Evolutionary conservation across 2,329 filamentous ascomycete species (phyloP).

Genomic region (Meredithiella fracta): DNA sequence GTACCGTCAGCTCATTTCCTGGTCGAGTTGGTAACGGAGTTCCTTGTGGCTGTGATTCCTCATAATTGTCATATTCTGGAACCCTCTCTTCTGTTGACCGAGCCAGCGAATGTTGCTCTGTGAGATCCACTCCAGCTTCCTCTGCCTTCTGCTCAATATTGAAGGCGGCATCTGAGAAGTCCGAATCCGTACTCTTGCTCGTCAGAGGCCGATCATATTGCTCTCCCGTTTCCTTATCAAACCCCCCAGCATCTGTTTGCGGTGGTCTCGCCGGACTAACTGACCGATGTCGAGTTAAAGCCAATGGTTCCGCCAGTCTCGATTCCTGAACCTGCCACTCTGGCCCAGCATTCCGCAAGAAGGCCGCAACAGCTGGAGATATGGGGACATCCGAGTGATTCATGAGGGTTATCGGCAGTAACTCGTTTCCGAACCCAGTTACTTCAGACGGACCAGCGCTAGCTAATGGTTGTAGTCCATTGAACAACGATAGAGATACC

Average conservation of each 20-base stretch:
- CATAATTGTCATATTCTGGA: not conserved
- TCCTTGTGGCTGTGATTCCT: not conserved
- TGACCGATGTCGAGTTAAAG: constrained; percentile 3
- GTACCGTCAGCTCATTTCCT: not conserved
- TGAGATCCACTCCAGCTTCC: not conserved
- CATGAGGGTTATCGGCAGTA: not conserved
- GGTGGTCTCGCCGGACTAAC: constrained; percentile 3
- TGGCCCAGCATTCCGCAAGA: not conserved
- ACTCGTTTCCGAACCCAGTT: not conserved
- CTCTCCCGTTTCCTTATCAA: constrained; percentile 6
- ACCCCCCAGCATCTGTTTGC: not conserved
- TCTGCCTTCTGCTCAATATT: not conserved
- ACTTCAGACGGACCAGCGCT: constrained; percentile 5
- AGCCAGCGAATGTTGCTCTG: not conserved
- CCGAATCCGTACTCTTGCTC: not conserved
- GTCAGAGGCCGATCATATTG: not conserved
- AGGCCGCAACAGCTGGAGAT: not conserved
- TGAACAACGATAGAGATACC: not conserved
- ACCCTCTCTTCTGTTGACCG: not conserved
- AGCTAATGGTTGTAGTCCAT: not conserved
- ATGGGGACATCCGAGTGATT: not conserved
- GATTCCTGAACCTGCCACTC: constrained; percentile 12
- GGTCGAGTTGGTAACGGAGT: not conserved
- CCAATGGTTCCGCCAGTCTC: constrained; percentile 8
- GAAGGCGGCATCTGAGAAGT: not conserved